Evolutionary conservation across 306 rosid genomes (phyloP).

Genomic region (Vigna mungo): DNA sequence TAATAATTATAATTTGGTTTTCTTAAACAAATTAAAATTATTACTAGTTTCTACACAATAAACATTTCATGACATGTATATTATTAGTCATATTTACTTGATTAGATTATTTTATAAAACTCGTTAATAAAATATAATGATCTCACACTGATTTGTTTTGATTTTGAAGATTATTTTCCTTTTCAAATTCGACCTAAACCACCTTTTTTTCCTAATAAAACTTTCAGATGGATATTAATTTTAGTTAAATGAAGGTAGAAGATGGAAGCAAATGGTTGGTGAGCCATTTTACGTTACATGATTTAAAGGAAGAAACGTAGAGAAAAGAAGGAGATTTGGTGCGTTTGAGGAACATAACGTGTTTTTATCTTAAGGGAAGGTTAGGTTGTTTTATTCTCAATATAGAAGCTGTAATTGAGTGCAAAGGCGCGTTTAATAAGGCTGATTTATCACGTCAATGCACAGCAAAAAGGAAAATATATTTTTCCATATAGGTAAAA

Average conservation of each 20-base stretch:
- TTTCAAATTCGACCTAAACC: neutral
- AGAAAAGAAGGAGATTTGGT: neutral
- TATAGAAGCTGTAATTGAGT: constrained; percentile 10
- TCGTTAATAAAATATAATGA: too few species aligned
- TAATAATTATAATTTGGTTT: too few species aligned
- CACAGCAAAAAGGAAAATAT: too few species aligned
- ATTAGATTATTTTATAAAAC: too few species aligned
- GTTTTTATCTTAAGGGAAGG: constrained; percentile 23
- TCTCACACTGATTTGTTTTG: too few species aligned
- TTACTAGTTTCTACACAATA: too few species aligned
- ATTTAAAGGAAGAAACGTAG: neutral
- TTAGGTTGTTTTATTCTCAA: neutral
- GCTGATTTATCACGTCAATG: neutral
- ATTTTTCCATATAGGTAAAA: too few species aligned
- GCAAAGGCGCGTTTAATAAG: neutral
- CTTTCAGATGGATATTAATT: constrained; percentile 2
- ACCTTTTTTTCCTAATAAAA: neutral
- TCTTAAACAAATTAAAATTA: too few species aligned
- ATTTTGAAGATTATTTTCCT: neutral
- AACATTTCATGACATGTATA: too few species aligned
- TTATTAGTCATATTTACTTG: too few species aligned
- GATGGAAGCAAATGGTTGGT: neutral
- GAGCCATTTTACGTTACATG: constrained; percentile 10
- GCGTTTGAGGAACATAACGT: neutral
- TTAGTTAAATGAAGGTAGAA: constrained; percentile 20